These are phyloP conservation scores for Alternaria triticimaculans DNA, from an alignment of 2,329 filamentous ascomycete genomes.

Conservation along the genomic window DNA sequence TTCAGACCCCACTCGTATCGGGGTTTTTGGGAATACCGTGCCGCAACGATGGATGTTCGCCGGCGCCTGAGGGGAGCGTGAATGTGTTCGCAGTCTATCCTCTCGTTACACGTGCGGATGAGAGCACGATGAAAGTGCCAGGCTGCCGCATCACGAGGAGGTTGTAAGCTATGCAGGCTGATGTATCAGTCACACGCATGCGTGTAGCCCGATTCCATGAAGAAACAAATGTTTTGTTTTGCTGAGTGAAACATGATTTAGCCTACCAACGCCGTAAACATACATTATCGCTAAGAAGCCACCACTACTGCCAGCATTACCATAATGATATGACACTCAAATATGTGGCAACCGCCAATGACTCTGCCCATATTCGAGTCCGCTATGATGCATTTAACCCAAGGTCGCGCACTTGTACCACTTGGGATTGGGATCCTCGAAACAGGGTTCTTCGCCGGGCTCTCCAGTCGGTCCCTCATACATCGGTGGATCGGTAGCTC, in stretches of 20 bases:
- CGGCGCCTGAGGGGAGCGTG: neutral
- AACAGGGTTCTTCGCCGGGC: constrained; percentile 11
- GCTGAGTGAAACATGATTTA: neutral
- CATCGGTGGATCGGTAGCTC: neutral
- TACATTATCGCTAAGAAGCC: no score
- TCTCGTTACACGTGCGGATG: neutral
- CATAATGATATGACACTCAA: neutral
- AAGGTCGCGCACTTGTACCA: constrained; percentile 19
- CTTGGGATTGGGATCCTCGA: constrained; percentile 17
- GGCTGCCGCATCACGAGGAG: neutral
- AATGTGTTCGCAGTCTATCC: neutral
- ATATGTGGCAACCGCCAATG: accelerated
- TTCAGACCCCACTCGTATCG: neutral
- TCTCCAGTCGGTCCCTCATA: constrained; percentile 11
- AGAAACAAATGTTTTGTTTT: neutral
- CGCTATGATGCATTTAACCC: neutral
- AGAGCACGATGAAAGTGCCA: neutral
- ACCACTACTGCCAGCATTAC: no score
- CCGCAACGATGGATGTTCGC: neutral
- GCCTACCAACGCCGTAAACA: neutral
- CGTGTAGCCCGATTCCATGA: neutral
- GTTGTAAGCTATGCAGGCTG: neutral
- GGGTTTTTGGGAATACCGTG: neutral
- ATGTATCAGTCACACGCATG: neutral
- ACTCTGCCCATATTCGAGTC: neutral